Base-by-base conservation (phyloP, 306 rosid species). In the Fragaria nilgerrensis region DNA sequence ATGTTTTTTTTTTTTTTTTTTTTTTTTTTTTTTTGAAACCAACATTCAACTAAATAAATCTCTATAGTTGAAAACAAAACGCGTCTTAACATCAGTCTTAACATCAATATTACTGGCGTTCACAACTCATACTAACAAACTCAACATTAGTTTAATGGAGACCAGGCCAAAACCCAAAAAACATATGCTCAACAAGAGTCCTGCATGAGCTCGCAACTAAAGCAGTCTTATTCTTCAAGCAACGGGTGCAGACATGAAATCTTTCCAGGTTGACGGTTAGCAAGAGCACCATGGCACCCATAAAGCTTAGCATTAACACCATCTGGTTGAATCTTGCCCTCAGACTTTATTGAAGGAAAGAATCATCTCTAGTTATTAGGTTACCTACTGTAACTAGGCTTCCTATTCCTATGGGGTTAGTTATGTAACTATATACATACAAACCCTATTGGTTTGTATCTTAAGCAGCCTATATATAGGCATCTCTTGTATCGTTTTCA, bases 301-400 rank as follows among this genome's bases (percentile, higher is more conserved):
- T 89, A 92, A 78, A 91, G 94, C 97, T 89, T 91, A 3, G 97
- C 94, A 80, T 91, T 91, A 71, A 91, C 93, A 65, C 97, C 97
- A 80, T 89, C 94, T 19, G 91, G 84, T 75, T 79, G 0, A 68
- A 91, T 84, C 74, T 77, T 84, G 80, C 70, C 81, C 85, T 86
- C 96, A 3, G 90, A 71, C 84, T 89, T 89, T 37, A 37, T 37
- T 37, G 41, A 4, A 37, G 41, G 41, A 37, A 37, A 37, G 41
- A 37, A 37, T 37, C 41, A 37, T 37, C 1, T 5, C 41, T 37
- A 37, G 1, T 37, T 37, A 5, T 4, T 37, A 36, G 37, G 5
- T 37, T 37, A 0, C 41, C 41, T 34, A 34, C 5, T 34, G 5
- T 34, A 34, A 34, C 37, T 36, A 36, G 37, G 7, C 6, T 37